Evolutionary conservation across 108 stramenopile genomes (phyloP).

Genomic region (Pseudonitzschia multistriata): DNA sequence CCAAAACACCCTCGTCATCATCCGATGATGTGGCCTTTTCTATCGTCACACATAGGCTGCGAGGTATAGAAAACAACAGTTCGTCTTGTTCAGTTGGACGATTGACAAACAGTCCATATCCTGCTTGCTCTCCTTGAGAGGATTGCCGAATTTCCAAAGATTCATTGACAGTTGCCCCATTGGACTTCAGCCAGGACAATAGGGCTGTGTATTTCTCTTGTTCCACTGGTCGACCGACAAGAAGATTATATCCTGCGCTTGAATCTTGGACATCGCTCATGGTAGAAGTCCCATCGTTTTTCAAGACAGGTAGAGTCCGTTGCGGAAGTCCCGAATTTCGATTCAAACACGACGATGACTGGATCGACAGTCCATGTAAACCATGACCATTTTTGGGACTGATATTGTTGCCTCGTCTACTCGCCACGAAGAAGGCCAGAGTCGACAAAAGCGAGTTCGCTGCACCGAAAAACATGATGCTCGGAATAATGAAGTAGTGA

Average conservation of each 20-base stretch:
- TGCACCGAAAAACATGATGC: neutral
- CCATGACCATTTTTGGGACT: neutral
- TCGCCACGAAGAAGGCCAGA: neutral
- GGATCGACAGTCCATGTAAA: neutral
- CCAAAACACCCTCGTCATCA: constrained; percentile 30
- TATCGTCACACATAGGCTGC: constrained; percentile 57
- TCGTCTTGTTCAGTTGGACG: constrained; percentile 40
- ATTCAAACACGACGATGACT: neutral
- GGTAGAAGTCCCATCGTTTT: neutral
- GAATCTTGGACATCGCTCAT: too few species aligned
- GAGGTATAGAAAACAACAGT: constrained; percentile 58
- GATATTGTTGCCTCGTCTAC: neutral
- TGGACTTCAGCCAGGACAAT: constrained; percentile 27
- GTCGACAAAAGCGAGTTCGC: neutral
- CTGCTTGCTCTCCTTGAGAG: constrained; percentile 38
- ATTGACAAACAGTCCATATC: constrained; percentile 62
- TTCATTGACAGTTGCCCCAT: constrained; percentile 22
- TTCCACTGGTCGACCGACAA: constrained; percentile 11
- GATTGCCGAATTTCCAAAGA: constrained; percentile 24
- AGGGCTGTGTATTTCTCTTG: constrained; percentile 20
- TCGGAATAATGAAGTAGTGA: neutral
- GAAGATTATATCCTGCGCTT: neutral
- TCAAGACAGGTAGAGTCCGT: neutral
- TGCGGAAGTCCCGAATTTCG: neutral
- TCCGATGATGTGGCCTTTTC: constrained; percentile 35